Conservation (phyloP, 208 protist species). For the Wallacemonas sp. region DNA sequence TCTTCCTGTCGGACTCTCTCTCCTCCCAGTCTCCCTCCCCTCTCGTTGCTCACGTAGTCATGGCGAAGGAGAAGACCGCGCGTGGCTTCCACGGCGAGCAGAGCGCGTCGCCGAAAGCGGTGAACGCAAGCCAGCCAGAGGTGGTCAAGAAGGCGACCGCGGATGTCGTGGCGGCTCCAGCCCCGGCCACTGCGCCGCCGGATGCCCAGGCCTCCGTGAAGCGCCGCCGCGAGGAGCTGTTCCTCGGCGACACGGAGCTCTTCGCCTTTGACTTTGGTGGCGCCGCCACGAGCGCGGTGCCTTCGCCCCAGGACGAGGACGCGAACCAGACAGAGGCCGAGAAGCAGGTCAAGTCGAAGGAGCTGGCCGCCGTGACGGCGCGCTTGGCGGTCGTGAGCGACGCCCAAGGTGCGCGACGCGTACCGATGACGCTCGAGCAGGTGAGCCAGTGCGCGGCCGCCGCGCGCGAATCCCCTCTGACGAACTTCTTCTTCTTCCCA, state of each 20-base stretch:
- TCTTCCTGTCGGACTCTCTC: too few species aligned
- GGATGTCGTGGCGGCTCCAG: not conserved
- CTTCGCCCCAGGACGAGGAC: not conserved
- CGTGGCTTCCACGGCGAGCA: too few species aligned
- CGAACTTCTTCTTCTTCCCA: slow-evolving; percentile 17
- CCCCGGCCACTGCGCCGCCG: not conserved
- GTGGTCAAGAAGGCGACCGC: not conserved
- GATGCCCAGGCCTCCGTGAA: not conserved
- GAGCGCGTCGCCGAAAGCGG: too few species aligned
- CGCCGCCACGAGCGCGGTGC: slow-evolving; percentile 18
- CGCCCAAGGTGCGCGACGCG: not conserved
- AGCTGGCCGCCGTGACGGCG: slow-evolving; percentile 23
- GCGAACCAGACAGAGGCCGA: not conserved
- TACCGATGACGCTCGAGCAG: slow-evolving; percentile 8
- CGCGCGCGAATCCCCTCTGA: not conserved
- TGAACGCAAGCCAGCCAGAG: too few species aligned
- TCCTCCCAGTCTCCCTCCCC: too few species aligned
- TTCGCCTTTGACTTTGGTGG: slow-evolving; percentile 87
- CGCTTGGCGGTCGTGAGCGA: not conserved
- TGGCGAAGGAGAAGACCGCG: too few species aligned
- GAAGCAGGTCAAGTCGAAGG: slow-evolving; percentile 15
- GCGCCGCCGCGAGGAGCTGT: slow-evolving; percentile 41
- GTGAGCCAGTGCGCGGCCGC: slow-evolving; percentile 12
- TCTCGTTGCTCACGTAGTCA: too few species aligned
- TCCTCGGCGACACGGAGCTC: slow-evolving; percentile 71